These are phyloP conservation scores for Globisporangium middletonii DNA, from an alignment of 352 stramenopile genomes.

Conservation along the genomic window DNA sequence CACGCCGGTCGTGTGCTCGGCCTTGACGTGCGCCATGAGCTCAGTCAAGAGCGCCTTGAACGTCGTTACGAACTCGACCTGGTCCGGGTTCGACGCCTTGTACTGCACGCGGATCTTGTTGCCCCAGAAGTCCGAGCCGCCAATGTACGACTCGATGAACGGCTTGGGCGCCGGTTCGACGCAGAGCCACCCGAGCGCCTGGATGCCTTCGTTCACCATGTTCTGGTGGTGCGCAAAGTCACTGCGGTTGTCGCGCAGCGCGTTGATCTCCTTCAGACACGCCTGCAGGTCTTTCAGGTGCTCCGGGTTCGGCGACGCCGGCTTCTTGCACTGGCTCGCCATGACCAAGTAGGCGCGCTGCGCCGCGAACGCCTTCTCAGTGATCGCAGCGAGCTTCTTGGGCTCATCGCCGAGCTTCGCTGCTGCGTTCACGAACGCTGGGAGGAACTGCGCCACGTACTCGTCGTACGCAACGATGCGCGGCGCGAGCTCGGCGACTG, in stretches of 20 bases:
- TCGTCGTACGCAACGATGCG: slow-evolving; percentile 90
- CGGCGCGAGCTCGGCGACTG: slow-evolving; percentile 41
- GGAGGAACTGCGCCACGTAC: slow-evolving; percentile 75
- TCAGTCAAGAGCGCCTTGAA: slow-evolving; percentile 91
- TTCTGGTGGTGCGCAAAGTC: slow-evolving; percentile 84
- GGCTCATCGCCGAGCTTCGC: slow-evolving; percentile 83
- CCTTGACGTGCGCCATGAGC: slow-evolving; percentile 94
- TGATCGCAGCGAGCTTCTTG: slow-evolving; percentile 72
- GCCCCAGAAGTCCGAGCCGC: slow-evolving; percentile 94
- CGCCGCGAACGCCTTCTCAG: slow-evolving; percentile 83
- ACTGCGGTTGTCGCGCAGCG: slow-evolving; percentile 74
- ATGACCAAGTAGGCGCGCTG: slow-evolving; percentile 91
- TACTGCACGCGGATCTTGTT: slow-evolving; percentile 98
- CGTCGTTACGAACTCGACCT: slow-evolving; percentile 92
- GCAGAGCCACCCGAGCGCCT: slow-evolving; percentile 76
- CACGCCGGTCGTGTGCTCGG: slow-evolving; percentile 93
- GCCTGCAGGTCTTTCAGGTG: slow-evolving; percentile 68
- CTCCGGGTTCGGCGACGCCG: slow-evolving; percentile 56
- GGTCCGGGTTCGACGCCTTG: slow-evolving; percentile 89
- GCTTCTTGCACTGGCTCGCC: slow-evolving; percentile 92
- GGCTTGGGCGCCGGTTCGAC: slow-evolving; percentile 85
- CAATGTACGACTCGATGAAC: slow-evolving; percentile 95
- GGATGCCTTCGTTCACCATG: slow-evolving; percentile 85
- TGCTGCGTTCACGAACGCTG: slow-evolving; percentile 73
- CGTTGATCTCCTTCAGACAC: slow-evolving; percentile 77